Evolutionary conservation across 805 yeast genomes (phyloP).

Genomic region (Nakazawaea anatomiae): DNA sequence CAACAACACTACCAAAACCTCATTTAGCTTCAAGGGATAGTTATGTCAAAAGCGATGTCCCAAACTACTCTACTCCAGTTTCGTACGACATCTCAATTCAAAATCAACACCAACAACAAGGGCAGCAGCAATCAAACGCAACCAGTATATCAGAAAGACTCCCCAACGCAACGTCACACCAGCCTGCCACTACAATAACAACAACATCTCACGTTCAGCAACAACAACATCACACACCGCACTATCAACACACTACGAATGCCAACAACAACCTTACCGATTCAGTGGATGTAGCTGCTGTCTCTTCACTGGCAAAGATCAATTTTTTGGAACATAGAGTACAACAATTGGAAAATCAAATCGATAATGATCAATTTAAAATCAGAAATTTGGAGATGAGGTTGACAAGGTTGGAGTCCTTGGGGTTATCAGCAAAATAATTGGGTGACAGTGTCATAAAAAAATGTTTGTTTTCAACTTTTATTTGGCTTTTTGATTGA

Average conservation of each 20-base stretch:
- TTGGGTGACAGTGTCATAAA: no score
- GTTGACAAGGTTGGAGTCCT: conserved; percentile 1
- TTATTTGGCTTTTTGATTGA: neutral
- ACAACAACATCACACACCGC: neutral
- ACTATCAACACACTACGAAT: neutral
- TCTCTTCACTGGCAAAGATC: neutral
- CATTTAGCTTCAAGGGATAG: no score
- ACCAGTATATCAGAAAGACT: neutral
- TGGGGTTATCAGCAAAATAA: neutral
- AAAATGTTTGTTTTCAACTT: no score
- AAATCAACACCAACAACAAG: neutral
- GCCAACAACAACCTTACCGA: neutral
- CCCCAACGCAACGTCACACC: neutral
- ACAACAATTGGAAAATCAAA: conserved; percentile 1
- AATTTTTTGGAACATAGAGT: neutral
- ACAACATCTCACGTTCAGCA: neutral
- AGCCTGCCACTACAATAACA: neutral
- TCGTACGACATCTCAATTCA: neutral
- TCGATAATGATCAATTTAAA: conserved; percentile 6
- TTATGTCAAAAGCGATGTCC: neutral
- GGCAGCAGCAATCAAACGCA: neutral
- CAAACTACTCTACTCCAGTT: neutral
- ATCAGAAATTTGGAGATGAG: conserved; percentile 2
- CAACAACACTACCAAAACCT: no score
- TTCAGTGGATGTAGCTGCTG: neutral